Percentiles rank a stretch among this genome's conserved stretches.
Conservation (phyloP, 129 eudicot species). For the Escallonia herrerae region DNA sequence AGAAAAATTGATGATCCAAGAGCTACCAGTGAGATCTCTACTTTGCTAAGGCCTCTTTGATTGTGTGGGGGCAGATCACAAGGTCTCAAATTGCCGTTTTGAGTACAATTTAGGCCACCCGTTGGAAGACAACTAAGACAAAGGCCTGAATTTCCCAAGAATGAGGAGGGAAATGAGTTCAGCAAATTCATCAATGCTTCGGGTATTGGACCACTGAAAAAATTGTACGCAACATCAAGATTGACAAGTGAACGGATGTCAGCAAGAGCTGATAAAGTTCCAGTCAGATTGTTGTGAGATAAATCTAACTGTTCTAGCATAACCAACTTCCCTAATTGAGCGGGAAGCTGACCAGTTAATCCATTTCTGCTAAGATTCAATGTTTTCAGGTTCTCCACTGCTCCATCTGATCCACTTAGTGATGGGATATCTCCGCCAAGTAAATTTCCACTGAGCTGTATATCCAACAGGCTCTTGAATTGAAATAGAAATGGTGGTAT, state of each 20-base stretch:
- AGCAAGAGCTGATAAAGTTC: slow-evolving; percentile 43
- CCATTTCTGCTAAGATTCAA: slow-evolving; percentile 64
- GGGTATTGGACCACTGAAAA: slow-evolving; percentile 64
- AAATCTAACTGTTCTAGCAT: slow-evolving; percentile 56
- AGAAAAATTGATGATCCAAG: slow-evolving; percentile 30
- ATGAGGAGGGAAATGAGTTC: slow-evolving; percentile 44
- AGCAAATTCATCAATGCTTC: slow-evolving; percentile 35
- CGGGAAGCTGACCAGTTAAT: slow-evolving; percentile 55
- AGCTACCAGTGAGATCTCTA: slow-evolving; percentile 36
- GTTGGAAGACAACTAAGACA: slow-evolving; percentile 40
- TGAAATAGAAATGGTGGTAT: slow-evolving; percentile 51
- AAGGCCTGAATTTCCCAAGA: slow-evolving; percentile 56
- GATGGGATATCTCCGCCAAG: slow-evolving; percentile 58
- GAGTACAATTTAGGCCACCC: slow-evolving; percentile 26
- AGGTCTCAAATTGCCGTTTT: slow-evolving; percentile 23
- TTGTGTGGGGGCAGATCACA: slow-evolving; percentile 33
- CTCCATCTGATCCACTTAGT: slow-evolving; percentile 16
- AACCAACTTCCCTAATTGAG: slow-evolving; percentile 33
- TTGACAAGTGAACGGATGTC: slow-evolving; percentile 30
- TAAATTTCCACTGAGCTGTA: slow-evolving; percentile 64
- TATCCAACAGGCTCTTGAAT: slow-evolving; percentile 32
- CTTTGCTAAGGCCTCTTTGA: slow-evolving; percentile 24
- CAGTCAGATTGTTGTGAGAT: slow-evolving; percentile 61
- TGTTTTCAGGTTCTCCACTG: slow-evolving; percentile 34
- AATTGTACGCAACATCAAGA: slow-evolving; percentile 57